Conservation (phyloP, 331 rosid species). For the Prunus yedoensis region DNA sequence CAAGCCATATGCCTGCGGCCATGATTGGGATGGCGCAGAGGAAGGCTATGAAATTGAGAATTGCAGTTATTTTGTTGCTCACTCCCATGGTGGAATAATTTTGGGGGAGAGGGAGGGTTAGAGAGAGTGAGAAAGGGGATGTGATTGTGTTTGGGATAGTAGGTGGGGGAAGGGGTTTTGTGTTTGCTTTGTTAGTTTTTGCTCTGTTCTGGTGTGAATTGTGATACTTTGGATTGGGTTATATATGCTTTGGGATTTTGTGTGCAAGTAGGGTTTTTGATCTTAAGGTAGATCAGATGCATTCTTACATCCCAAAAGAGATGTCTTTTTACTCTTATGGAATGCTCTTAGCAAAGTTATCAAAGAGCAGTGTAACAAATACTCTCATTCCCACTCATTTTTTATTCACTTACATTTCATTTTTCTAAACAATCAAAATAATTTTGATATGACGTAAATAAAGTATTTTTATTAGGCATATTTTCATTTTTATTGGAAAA, state of each 20-base stretch:
- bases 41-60: slow-evolving; percentile 63
- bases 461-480: too few relatives aligned
- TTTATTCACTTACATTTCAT: too few relatives aligned
- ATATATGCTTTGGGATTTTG: not conserved
- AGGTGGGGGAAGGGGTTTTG: not conserved
- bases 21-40: slow-evolving; percentile 72
- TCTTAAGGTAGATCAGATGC: not conserved
- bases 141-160: not conserved
- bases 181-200: not conserved
- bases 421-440: too few relatives aligned
- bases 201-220: not conserved
- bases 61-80: slow-evolving; percentile 78
- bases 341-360: not conserved
- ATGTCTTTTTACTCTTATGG: not conserved
- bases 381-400: too few relatives aligned
- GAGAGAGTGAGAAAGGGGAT: not conserved
- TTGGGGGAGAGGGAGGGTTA: not conserved
- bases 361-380: too few relatives aligned
- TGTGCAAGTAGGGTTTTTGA: not conserved
- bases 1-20: slow-evolving; percentile 80
- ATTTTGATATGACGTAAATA: too few relatives aligned
- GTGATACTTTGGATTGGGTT: not conserved
- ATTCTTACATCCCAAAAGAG: not conserved
- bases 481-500: too few relatives aligned
- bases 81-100: slow-evolving; percentile 52